Base-by-base conservation (phyloP, 441 rosid species). In the Corymbia calophylla region DNA sequence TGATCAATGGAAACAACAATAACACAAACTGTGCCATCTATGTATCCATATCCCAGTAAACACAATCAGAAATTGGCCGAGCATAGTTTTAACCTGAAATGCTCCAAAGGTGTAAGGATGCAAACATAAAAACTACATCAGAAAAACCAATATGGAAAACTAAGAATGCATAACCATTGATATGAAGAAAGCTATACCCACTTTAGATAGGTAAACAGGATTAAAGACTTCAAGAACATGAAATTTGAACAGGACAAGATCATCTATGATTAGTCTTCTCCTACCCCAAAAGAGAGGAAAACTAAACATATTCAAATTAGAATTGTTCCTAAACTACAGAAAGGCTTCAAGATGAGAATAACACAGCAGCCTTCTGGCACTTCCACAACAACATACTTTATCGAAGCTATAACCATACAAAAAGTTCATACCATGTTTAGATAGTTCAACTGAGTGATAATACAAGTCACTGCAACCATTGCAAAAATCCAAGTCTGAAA, bases 361-460 rank as follows among this genome's bases (percentile, higher is more conserved):
- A 77, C 7, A 18, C n/a, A 77, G 53, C n/a, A 44, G 84, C 84
- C 84, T 77, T 77, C 53, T 21, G 88, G 16, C 88, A 55, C 44
- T 55, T n/a, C 64, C 23, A 62, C 31, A 54, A 39, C 48, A 86
- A 86, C 39, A 86, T 32, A 21, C 17, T 55, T 32, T 86, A 86
- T 54, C 84, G 13, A 77, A 44, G 84, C 49, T 77, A 73, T 73
- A 77, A 23, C 53, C 31, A 4, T 77, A 77, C 31, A 44, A 77
- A 77, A 44, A 23, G 66, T 86, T 31, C 88, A 32, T 32, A 88
- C 89, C 89, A 64, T 88, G 58, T 88, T 88, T 27, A 88, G 89
- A 88, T 88, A 88, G 82, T 88, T 88, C 60, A 88, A 64, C 73
- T 88, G 89, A 27, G 84, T 88, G 89, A 88, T 53, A 39, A 88